Base-by-base conservation (phyloP, 2,329 filamentous ascomycete species). In the Colletotrichum gigasporum region DNA sequence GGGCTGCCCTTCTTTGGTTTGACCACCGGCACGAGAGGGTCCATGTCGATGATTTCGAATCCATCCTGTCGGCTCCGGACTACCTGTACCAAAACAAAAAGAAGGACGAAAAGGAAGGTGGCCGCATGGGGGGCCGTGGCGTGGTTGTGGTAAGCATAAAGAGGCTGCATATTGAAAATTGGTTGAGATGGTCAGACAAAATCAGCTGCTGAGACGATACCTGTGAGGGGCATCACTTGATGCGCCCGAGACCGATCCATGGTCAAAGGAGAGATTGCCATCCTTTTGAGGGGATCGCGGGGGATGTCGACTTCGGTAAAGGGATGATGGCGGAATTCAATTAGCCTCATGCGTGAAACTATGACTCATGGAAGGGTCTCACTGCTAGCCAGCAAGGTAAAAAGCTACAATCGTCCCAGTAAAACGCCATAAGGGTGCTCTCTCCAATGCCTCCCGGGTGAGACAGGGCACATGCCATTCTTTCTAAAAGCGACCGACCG, bases 301-400 rank as follows among this genome's bases (percentile, higher is more conserved):
- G 56, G 56, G 61, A 64, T 64, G 48, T 39, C 37, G 26, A 34
- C 24, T 14, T 41, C 48, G 61, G 61, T 64, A 54, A 61, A 64
- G 61, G 61, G 61, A 64, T 64, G 61, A 24, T 20, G 56, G 22
- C 24, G 61, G 61, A 64, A 61, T 61, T 41, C 48, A 44, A 18
- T 26, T 18, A 11, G 28, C 28, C 18, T 55, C 20, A 4, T 11
- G 18, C n/a, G 39, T 55, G 52, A 55, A 39, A 55, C 52, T n/a
- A 55, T 18, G 6, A 14, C 39, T 10, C 37, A 45, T 24, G 20
- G n/a, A n/a, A n/a, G n/a, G n/a, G n/a, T n/a, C n/a, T n/a, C n/a
- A n/a, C n/a, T n/a, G n/a, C n/a, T n/a, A n/a, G n/a, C n/a, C n/a
- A n/a, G n/a, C n/a, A n/a, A n/a, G n/a, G n/a, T n/a, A n/a, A n/a